phyloP scores from a whole-genome alignment of 2,329 filamentous ascomycete species.

The Penicillium decumbens region DNA sequence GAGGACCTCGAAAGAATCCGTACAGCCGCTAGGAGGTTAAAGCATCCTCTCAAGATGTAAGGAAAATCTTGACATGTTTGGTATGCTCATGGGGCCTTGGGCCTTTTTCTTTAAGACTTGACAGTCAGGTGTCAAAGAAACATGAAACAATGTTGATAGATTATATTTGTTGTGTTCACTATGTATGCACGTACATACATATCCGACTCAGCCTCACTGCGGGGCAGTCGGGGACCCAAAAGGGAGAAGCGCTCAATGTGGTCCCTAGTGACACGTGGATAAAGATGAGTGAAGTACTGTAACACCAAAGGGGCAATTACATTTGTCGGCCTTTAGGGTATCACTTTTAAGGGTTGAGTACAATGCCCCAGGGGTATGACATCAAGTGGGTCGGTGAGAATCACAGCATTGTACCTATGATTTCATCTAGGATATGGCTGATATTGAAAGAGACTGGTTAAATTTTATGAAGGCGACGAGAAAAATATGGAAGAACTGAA shows the following conservation, averaged over 20 bases:
- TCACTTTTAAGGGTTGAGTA: neutral
- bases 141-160: neutral
- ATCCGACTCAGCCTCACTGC: slow-evolving; percentile 5
- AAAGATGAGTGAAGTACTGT: neutral
- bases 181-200: neutral
- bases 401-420: neutral
- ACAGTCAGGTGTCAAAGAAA: neutral
- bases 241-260: neutral
- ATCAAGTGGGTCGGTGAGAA: slow-evolving; percentile 19
- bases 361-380: slow-evolving; percentile 10
- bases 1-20: too few species aligned
- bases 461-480: neutral
- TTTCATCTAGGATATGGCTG: neutral
- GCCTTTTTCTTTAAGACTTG: too few species aligned
- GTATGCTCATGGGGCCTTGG: too few species aligned
- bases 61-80: too few species aligned
- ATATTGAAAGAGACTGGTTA: neutral
- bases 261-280: neutral
- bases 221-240: slow-evolving; percentile 15
- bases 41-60: too few species aligned
- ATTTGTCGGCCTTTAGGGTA: neutral
- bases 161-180: neutral
- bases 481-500: neutral
- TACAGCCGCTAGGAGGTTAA: too few species aligned
- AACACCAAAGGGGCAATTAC: neutral